These are phyloP conservation scores for Venturia pyrina DNA, from an alignment of 2,329 filamentous ascomycete genomes.

Conservation along the genomic window DNA sequence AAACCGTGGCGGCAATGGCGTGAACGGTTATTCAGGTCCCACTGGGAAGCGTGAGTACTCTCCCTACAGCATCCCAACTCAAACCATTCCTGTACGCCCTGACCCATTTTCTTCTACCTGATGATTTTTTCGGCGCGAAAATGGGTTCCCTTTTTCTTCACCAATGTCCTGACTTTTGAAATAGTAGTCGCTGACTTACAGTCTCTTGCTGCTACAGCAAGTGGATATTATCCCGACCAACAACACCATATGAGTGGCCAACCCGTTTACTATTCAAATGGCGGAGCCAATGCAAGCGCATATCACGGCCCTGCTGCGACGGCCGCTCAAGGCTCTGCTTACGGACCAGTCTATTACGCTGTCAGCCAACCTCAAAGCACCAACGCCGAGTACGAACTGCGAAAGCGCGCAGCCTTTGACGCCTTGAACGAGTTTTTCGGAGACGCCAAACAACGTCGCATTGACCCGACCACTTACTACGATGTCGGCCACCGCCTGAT, in stretches of 20 bases:
- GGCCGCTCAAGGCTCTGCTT: slow-evolving; percentile 43
- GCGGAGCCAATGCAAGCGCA: slow-evolving; percentile 24
- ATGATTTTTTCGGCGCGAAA: background rate
- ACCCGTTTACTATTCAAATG: slow-evolving; percentile 12
- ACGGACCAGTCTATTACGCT: slow-evolving; percentile 69
- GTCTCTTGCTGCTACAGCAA: slow-evolving; percentile 39
- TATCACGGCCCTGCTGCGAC: slow-evolving; percentile 12
- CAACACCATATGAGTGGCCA: slow-evolving; percentile 23
- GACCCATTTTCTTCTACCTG: slow-evolving; percentile 3
- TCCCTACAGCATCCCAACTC: slow-evolving; percentile 7
- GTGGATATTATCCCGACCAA: slow-evolving; percentile 37
- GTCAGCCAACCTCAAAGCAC: slow-evolving; percentile 57
- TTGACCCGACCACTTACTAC: slow-evolving; percentile 81
- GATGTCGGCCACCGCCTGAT: slow-evolving; percentile 85
- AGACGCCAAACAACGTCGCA: slow-evolving; percentile 80
- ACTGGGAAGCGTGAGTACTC: slow-evolving; percentile 24
- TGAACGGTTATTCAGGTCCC: slow-evolving; percentile 20
- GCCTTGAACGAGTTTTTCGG: slow-evolving; percentile 90
- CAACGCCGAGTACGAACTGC: slow-evolving; percentile 56
- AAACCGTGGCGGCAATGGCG: slow-evolving; percentile 33
- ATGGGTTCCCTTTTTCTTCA: slow-evolving; percentile 7
- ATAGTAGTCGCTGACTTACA: slow-evolving; percentile 36
- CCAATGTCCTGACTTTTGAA: slow-evolving; percentile 12
- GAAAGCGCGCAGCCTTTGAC: slow-evolving; percentile 72
- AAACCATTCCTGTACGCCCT: background rate